Evolutionary conservation across 75 land plant species (phyloP), one percentile per base, ranked within the genome.

Genomic region (Selaginella tamariscina): DNA sequence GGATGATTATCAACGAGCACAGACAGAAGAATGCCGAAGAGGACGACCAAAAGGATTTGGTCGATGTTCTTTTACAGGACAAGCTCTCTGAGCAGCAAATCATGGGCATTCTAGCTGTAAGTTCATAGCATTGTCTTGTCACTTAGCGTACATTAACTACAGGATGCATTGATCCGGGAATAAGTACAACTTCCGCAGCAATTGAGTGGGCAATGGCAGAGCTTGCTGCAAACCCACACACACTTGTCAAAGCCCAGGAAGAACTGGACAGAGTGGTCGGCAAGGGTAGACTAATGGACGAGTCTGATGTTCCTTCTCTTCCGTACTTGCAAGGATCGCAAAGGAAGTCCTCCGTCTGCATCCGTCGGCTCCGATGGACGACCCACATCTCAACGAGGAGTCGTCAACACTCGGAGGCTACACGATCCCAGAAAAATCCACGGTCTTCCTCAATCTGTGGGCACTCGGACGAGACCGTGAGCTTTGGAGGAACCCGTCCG

Each of bases 171-270:
- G 68, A 30, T 66, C 32, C 68, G 32, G 68, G 68, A 2, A 66
- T 66, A 18, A 39, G 32, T 39, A 66, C 68, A 21, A 66, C 68
- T 1, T 31, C 68, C 8, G 23, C 33, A 1, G 68, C 68, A 1
- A 32, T 66, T 1, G 68, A 66, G 68, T 66, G 68, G 68, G 68
- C 68, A 23, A 66, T 66, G 68, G 68, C 68, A 8, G 68, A 66
- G 68, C 39, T 66, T 1, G 68, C 9, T 1, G 2, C 33, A 2
- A 66, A 66, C 33, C 22, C 33, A 0, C n/a, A 32, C 5, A 33
- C 22, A 2, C 30, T 66, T 1, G 2, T 1, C n/a, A 30, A n/a
- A 32, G 68, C 68, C 30, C 68, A 66, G 32, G 33, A 32, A 32
- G 68, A 66, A 24, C 33, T 66, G 2, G 68, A 66, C 32, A 30